A percentile compares a stretch with the other conserved stretches of the same genome.
phyloP scores from a whole-genome alignment of 345 rosid species.

The Litchi chinensis region DNA sequence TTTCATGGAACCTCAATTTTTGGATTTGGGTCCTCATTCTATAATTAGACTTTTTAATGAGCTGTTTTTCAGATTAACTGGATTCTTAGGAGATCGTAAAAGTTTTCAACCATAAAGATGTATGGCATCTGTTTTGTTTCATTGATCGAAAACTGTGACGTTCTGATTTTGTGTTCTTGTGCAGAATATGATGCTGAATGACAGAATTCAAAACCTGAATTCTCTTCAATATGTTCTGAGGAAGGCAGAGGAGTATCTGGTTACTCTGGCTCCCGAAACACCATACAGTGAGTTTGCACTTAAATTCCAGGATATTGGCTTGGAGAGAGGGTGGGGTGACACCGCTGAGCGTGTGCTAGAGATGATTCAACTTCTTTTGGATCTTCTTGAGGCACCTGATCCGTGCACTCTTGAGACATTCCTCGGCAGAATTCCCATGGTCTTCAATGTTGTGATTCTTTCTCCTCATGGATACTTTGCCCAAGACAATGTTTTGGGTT shows the following conservation, averaged over 20 bases:
- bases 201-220: constrained; percentile 64
- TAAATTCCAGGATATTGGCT: constrained; percentile 89
- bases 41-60: background rate
- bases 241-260: constrained; percentile 86
- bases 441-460: constrained; percentile 88
- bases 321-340: constrained; percentile 97
- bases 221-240: constrained; percentile 71
- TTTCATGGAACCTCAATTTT: background rate
- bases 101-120: background rate
- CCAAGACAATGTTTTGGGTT: constrained; percentile 93
- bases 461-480: constrained; percentile 97
- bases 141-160: background rate
- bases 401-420: constrained; percentile 91
- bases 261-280: constrained; percentile 51
- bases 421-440: constrained; percentile 90
- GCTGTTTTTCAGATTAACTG: background rate
- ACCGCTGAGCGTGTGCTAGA: constrained; percentile 75
- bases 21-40: background rate
- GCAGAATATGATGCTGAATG: constrained; percentile 85
- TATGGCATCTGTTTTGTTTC: background rate
- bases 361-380: constrained; percentile 89
- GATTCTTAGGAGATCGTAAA: background rate
- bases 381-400: constrained; percentile 97
- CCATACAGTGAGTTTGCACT: constrained; percentile 62
- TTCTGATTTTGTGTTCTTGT: constrained; percentile 7